Base-by-base conservation (phyloP, 306 rosid species). In the Cucurbita argyrosperma region DNA sequence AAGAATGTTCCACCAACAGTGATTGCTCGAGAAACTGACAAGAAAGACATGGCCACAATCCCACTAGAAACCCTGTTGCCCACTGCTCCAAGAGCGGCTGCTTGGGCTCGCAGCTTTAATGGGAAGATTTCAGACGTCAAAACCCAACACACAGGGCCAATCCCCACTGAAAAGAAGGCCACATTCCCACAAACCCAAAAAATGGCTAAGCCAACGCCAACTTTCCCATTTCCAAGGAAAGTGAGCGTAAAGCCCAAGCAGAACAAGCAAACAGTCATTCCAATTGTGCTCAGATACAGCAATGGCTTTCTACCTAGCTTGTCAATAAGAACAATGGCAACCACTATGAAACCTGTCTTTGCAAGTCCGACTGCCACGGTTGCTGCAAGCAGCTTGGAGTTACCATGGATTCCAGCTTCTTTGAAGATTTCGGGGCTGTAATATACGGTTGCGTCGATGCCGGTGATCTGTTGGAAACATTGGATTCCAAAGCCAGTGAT, bases 81-180 rank as follows among this genome's bases (percentile, higher is more conserved):
- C 56, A 93, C 97, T 1, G 96, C 92, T 23, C 96, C 97, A 38
- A 93, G 84, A 0, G 97, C 98, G 0, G 94, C 78, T 39, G 98
- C 98, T 76, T 93, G 98, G 57, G 97, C 94, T 38, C 97, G 91
- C 40, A 90, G 82, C 37, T 88, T 79, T 42, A 93, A 75, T 76
- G 98, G 98, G 82, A 90, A 93, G 78, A 93, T 93, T 82, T 93
- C 98, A 0, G 97, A 84, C 42, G 97, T 83, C 79, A 90, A 42
- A 79, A 93, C 98, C 98, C 98, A 93, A 82, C 98, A 86, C 64
- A 90, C 85, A 16, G 98, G 98, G 21, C 98, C 97, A 9, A 93
- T 73, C 78, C 98, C 98, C 56, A 93, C 79, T 4, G 97, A 93
- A 83, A 90, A 93, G 84, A 93, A 93, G 64, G 97, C 98, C n/a